Percentiles rank a stretch among this genome's conserved stretches.
phyloP scores from a whole-genome alignment of 1,139 yeast genomes.

The Candida sp. region DNA sequence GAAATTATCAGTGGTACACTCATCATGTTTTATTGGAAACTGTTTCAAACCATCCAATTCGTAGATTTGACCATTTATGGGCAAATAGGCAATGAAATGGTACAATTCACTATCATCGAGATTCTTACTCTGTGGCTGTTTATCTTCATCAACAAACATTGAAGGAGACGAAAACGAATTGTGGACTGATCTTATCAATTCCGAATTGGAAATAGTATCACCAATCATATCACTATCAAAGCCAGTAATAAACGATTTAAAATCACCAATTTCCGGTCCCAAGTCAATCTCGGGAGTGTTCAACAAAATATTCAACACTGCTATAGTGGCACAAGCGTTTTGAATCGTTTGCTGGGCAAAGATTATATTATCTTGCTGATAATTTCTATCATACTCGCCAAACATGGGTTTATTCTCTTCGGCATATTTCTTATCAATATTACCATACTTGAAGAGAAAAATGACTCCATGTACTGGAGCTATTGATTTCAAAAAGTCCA shows the following conservation, averaged over 20 bases:
- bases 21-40: constrained; percentile 55
- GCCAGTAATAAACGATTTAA: constrained; percentile 48
- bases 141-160: constrained; percentile 45
- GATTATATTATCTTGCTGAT: constrained; percentile 39
- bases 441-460: constrained; percentile 61
- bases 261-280: constrained; percentile 49
- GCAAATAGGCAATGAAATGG: constrained; percentile 61
- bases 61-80: constrained; percentile 46
- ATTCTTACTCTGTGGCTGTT: constrained; percentile 22
- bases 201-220: constrained; percentile 63
- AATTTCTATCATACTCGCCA: constrained; percentile 44
- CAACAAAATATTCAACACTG: constrained; percentile 58
- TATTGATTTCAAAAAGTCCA: constrained; percentile 35
- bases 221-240: constrained; percentile 62
- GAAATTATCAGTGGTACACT: constrained; percentile 40
- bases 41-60: constrained; percentile 66
- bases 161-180: constrained; percentile 63
- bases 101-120: constrained; percentile 53
- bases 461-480: constrained; percentile 58
- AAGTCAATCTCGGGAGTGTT: constrained; percentile 37
- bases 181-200: constrained; percentile 54
- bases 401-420: constrained; percentile 30
- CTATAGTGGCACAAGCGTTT: constrained; percentile 79
- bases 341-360: constrained; percentile 68
- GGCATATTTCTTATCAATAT: constrained; percentile 29